Percentiles rank a stretch among this genome's conserved stretches.
Evolutionary conservation across 306 rosid genomes (phyloP).

Genomic region (Vigna angularis): DNA sequence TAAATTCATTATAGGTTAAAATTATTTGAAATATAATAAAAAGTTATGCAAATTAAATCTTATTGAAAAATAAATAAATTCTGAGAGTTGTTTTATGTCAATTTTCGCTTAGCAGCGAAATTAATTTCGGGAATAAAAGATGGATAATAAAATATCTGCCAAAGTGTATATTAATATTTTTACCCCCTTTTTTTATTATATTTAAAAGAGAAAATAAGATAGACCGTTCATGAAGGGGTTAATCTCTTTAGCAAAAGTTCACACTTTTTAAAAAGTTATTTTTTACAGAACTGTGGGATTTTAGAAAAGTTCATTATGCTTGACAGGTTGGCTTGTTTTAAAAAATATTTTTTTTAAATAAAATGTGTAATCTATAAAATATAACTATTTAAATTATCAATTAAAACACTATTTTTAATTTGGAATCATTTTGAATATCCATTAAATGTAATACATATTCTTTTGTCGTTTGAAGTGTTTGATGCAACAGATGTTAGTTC

Average conservation of each 20-base stretch:
- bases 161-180: not conserved
- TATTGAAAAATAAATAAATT: not conserved
- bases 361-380: no score
- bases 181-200: not conserved
- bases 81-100: not conserved
- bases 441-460: no score
- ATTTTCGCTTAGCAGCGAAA: not conserved
- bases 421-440: no score
- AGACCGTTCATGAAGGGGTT: not conserved
- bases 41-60: not conserved
- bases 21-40: not conserved
- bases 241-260: not conserved
- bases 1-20: not conserved
- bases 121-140: not conserved
- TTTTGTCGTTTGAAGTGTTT: no score
- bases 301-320: not conserved
- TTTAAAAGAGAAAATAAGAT: not conserved
- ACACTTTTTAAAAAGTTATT: not conserved
- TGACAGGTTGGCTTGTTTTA: not conserved
- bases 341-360: not conserved
- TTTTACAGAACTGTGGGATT: not conserved
- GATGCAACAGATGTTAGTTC: not conserved
- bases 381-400: no score
- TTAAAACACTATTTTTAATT: not conserved
- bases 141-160: not conserved